Conservation (phyloP, 1,284 basidiomycete genomes). For the Trichosporon sp. region DNA sequence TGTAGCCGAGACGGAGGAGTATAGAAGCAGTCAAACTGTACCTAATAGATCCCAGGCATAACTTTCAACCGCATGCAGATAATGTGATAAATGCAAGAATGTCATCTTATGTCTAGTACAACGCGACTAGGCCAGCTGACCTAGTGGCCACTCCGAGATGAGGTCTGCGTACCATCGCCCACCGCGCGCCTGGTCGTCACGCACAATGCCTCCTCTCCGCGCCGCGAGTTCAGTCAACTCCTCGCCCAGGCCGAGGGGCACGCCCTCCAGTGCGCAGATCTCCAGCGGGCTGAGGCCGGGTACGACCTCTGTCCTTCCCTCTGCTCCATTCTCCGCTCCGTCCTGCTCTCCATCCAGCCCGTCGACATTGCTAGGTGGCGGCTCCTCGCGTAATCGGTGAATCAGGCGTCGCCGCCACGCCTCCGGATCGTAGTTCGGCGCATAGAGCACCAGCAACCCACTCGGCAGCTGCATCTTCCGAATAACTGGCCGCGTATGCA, state of each 20-base stretch:
- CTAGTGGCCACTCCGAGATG: conserved; percentile 53
- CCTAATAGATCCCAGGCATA: background rate
- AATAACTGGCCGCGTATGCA: conserved; percentile 65
- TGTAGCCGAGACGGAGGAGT: too few relatives aligned
- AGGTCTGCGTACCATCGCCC: conserved; percentile 64
- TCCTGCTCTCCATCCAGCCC: too few relatives aligned
- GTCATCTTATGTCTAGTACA: background rate
- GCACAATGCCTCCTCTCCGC: conserved; percentile 53
- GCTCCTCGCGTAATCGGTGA: conserved; percentile 53
- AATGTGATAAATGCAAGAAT: background rate
- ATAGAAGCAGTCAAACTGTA: background rate
- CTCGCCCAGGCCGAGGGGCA: conserved; percentile 63
- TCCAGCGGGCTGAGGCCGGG: conserved; percentile 50
- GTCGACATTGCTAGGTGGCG: too few relatives aligned
- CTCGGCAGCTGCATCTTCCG: conserved; percentile 61
- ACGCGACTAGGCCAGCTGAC: background rate
- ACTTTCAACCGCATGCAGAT: background rate
- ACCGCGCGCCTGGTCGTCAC: conserved; percentile 62
- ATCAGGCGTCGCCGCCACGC: conserved; percentile 64
- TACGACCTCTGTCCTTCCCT: conserved; percentile 19
- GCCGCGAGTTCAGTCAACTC: conserved; percentile 62
- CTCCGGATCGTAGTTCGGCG: conserved; percentile 62
- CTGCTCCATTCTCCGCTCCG: conserved; percentile 37
- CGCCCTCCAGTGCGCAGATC: conserved; percentile 60
- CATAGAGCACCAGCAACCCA: conserved; percentile 76